phyloP scores from a whole-genome alignment of 495 filamentous ascomycete species.

The Geoglossum glabrum region DNA sequence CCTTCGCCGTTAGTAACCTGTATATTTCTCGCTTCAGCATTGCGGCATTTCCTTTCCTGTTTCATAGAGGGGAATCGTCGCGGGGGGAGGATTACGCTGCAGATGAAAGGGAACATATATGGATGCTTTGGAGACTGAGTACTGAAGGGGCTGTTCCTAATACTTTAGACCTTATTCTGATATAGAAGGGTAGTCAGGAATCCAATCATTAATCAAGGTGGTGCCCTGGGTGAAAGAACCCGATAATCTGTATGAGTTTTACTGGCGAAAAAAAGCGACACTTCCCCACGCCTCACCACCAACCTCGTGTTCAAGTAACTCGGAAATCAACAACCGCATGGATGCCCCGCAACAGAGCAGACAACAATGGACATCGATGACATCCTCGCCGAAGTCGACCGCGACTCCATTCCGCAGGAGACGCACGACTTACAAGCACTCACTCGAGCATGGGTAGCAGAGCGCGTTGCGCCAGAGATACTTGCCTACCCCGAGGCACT shows the following conservation, averaged over 20 bases:
- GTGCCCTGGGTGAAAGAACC: too few relatives aligned
- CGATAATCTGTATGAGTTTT: too few relatives aligned
- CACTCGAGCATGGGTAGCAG: constrained; percentile 81
- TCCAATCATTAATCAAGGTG: neutral
- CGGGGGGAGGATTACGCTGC: neutral
- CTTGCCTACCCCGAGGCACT: constrained; percentile 42
- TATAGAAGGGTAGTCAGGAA: neutral
- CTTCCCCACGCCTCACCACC: neutral
- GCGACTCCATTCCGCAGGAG: constrained; percentile 32
- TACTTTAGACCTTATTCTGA: neutral
- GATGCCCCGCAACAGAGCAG: neutral
- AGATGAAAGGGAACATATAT: neutral
- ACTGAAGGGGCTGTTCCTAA: neutral
- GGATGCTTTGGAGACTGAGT: neutral
- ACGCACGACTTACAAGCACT: constrained; percentile 70
- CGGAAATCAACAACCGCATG: neutral
- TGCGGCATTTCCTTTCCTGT: neutral
- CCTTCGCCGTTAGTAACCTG: neutral
- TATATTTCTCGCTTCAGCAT: neutral
- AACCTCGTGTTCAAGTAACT: neutral
- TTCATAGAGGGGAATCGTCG: neutral
- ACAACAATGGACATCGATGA: constrained; percentile 67
- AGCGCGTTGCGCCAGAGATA: constrained; percentile 73
- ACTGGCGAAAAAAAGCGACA: too few relatives aligned
- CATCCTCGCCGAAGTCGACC: constrained; percentile 66